Evolutionary conservation across 768 basidiomycete genomes (phyloP).

Genomic region (Collybia sp.): DNA sequence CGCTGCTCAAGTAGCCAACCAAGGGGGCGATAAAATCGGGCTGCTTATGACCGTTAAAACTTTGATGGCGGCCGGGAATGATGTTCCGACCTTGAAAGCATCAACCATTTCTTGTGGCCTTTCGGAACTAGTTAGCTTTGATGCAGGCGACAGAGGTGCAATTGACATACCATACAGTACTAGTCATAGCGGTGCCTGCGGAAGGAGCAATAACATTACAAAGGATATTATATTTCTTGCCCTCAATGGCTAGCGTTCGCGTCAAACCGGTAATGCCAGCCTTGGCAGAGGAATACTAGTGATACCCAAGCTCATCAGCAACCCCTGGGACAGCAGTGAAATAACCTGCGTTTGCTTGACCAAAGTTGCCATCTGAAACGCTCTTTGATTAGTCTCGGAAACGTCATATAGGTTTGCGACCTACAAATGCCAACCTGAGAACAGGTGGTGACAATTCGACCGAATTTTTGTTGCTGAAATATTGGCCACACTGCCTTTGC

Average conservation of each 20-base stretch:
- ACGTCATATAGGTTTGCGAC: slow-evolving; percentile 21
- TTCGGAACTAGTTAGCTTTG: background rate
- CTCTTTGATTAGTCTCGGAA: background rate
- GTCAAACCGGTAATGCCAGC: slow-evolving; percentile 89
- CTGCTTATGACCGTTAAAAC: slow-evolving; percentile 24
- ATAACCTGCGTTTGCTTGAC: slow-evolving; percentile 75
- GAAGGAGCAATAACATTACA: slow-evolving; percentile 86
- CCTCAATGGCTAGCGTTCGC: slow-evolving; percentile 87
- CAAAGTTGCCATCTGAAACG: slow-evolving; percentile 82
- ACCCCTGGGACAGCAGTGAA: background rate
- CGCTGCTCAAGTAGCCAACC: slow-evolving; percentile 85
- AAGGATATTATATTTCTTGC: slow-evolving; percentile 85
- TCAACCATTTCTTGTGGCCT: slow-evolving; percentile 86
- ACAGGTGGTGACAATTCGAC: slow-evolving; percentile 91
- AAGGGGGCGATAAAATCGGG: slow-evolving; percentile 92
- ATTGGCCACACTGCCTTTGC: slow-evolving; percentile 94
- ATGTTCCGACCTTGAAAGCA: slow-evolving; percentile 66
- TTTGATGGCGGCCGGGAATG: background rate
- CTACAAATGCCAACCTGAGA: slow-evolving; percentile 90
- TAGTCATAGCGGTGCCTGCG: slow-evolving; percentile 90
- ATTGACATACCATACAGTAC: slow-evolving; percentile 61
- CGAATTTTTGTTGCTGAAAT: slow-evolving; percentile 95
- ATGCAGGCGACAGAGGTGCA: background rate
- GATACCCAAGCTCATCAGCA: slow-evolving; percentile 4
- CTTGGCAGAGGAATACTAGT: slow-evolving; percentile 87